Conservation (phyloP, 2,329 filamentous ascomycete genomes). For the Fusarium sp. region DNA sequence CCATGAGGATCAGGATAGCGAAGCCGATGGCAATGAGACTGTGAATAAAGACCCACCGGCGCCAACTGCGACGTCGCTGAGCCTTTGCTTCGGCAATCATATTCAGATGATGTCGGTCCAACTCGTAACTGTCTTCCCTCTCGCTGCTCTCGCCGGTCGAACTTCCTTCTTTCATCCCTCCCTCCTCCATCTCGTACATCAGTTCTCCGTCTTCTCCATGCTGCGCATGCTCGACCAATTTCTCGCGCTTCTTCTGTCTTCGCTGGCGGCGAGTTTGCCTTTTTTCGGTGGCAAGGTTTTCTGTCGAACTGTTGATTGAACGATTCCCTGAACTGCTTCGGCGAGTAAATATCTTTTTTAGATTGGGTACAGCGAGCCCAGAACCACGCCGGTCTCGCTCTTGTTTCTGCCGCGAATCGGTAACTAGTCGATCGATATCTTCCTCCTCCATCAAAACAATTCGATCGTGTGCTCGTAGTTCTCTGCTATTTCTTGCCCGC, state of each 20-base stretch:
- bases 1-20: conserved; percentile 63
- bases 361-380: conserved; percentile 60
- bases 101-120: conserved; percentile 63
- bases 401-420: conserved; percentile 59
- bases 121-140: conserved; percentile 66
- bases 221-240: conserved; percentile 61
- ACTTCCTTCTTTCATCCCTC: conserved; percentile 73
- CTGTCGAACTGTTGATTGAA: conserved; percentile 56
- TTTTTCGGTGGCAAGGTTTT: conserved; percentile 61
- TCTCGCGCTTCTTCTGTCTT: conserved; percentile 63
- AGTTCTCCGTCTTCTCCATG: conserved; percentile 76
- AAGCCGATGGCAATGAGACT: conserved; percentile 62
- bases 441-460: conserved; percentile 80
- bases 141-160: conserved; percentile 69
- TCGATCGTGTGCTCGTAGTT: conserved; percentile 74
- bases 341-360: conserved; percentile 56
- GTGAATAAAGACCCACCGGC: conserved; percentile 64
- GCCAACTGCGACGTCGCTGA: conserved; percentile 62
- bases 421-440: conserved; percentile 69
- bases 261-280: conserved; percentile 59
- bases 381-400: conserved; percentile 62
- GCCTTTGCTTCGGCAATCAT: conserved; percentile 58
- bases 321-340: conserved; percentile 49
- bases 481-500: conserved; percentile 72
- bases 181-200: conserved; percentile 93